These are phyloP conservation scores for Mycena venus DNA, from an alignment of 768 basidiomycete species.

Conservation along the genomic window DNA sequence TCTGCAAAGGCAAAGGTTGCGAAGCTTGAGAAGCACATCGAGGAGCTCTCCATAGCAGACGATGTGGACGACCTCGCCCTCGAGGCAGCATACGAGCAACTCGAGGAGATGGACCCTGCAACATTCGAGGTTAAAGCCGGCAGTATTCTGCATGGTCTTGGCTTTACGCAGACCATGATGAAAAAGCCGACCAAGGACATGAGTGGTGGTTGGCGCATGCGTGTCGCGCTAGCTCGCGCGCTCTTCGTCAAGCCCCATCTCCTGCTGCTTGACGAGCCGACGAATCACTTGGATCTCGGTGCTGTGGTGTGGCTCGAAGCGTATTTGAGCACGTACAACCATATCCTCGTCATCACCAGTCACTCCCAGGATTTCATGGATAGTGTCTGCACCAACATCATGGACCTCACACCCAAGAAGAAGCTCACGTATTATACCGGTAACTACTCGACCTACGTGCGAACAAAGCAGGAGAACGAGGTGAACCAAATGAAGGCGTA, in stretches of 20 bases:
- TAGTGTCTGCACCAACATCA: constrained; percentile 96
- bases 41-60: constrained; percentile 92
- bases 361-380: constrained; percentile 99
- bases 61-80: constrained; percentile 90
- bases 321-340: constrained; percentile 97
- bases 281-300: constrained; percentile 95
- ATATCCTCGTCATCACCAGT: constrained; percentile 96
- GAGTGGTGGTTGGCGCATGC: constrained; percentile 99
- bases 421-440: constrained; percentile 95
- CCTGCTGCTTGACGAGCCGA: constrained; percentile 92
- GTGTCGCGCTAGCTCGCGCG: constrained; percentile 95
- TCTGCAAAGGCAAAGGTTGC: constrained; percentile 96
- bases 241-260: constrained; percentile 98
- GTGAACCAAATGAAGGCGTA: constrained; percentile 99
- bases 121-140: constrained; percentile 98
- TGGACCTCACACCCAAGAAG: constrained; percentile 94
- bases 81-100: constrained; percentile 92
- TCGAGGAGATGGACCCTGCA: constrained; percentile 95
- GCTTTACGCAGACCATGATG: constrained; percentile 94
- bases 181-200: constrained; percentile 97
- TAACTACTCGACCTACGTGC: constrained; percentile 97
- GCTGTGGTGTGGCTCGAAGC: constrained; percentile 99
- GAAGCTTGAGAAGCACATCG: constrained; percentile 91
- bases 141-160: constrained; percentile 97
- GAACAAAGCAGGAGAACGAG: constrained; percentile 97